Conservation (phyloP, 352 stramenopile genomes). For the Peronospora farinosa region DNA sequence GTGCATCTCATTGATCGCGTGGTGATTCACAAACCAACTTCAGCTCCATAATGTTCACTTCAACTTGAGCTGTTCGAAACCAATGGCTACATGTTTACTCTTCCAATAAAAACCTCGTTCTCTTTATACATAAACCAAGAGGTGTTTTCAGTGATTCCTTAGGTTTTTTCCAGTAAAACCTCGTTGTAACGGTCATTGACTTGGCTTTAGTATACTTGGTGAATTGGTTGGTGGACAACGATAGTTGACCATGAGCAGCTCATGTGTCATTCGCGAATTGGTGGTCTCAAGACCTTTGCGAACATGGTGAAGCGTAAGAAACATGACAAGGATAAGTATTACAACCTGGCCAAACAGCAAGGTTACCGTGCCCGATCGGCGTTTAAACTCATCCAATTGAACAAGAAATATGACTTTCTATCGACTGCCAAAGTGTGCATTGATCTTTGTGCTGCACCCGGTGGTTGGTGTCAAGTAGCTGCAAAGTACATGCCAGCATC, state of each 20-base stretch:
- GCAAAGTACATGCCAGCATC: constrained; percentile 88
- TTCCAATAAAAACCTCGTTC: constrained; percentile 20
- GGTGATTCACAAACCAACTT: constrained; percentile 35
- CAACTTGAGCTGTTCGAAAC: constrained; percentile 1
- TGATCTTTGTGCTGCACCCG: constrained; percentile 98
- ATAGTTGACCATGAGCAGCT: not conserved
- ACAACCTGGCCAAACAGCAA: constrained; percentile 97
- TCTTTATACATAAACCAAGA: constrained; percentile 13
- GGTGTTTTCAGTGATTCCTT: constrained; percentile 10
- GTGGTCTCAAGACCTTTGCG: constrained; percentile 7
- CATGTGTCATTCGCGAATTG: constrained; percentile 26
- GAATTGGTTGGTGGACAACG: constrained; percentile 24
- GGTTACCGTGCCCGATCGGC: constrained; percentile 96
- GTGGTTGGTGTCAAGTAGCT: constrained; percentile 95
- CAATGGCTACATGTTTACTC: constrained; percentile 7
- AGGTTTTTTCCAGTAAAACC: constrained; percentile 28
- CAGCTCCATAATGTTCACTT: constrained; percentile 5
- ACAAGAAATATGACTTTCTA: constrained; percentile 99
- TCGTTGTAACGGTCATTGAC: constrained; percentile 9
- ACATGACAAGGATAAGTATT: constrained; percentile 99
- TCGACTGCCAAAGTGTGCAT: constrained; percentile 95
- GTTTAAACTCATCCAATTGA: constrained; percentile 99
- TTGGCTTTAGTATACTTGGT: constrained; percentile 26
- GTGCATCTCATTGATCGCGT: constrained; percentile 78
- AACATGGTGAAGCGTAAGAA: constrained; percentile 95